Percentiles rank a stretch among this genome's conserved stretches.
Evolutionary conservation across 805 yeast genomes (phyloP).

Genomic region (Nakazawaea ernobii): DNA sequence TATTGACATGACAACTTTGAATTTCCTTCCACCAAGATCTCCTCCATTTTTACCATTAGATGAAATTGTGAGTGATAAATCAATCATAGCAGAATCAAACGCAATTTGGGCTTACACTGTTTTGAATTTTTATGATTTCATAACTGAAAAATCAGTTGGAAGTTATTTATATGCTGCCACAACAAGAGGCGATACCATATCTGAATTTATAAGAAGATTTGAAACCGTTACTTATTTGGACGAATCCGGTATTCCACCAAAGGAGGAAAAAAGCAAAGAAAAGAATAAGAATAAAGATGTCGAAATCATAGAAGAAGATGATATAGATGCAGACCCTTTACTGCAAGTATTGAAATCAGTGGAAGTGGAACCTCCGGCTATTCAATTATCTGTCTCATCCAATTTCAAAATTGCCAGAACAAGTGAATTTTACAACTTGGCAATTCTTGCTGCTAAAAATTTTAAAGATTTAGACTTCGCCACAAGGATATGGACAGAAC

Average conservation of each 20-base stretch:
- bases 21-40: conserved; percentile 19
- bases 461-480: conserved; percentile 54
- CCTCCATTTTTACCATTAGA: conserved; percentile 72
- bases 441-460: conserved; percentile 60
- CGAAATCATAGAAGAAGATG: conserved; percentile 14
- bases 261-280: conserved; percentile 16
- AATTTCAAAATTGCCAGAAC: conserved; percentile 31
- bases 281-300: conserved; percentile 16
- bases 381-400: conserved; percentile 5
- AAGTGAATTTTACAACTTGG: conserved; percentile 50
- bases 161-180: conserved; percentile 46
- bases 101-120: conserved; percentile 66
- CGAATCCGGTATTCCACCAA: conserved; percentile 18
- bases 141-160: conserved; percentile 39
- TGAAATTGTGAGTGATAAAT: conserved; percentile 30
- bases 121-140: conserved; percentile 33
- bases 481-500: conserved; percentile 65
- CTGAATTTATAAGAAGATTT: conserved; percentile 30
- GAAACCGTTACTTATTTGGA: conserved; percentile 29
- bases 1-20: conserved; percentile 23
- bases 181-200: conserved; percentile 25
- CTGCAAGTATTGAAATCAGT: conserved; percentile 8
- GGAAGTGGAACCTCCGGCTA: conserved; percentile 10
- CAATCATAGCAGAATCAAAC: conserved; percentile 64
- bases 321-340: conserved; percentile 8